phyloP scores from a whole-genome alignment of 2,329 filamentous ascomycete species.

The Gaeumannomyces sp. region DNA sequence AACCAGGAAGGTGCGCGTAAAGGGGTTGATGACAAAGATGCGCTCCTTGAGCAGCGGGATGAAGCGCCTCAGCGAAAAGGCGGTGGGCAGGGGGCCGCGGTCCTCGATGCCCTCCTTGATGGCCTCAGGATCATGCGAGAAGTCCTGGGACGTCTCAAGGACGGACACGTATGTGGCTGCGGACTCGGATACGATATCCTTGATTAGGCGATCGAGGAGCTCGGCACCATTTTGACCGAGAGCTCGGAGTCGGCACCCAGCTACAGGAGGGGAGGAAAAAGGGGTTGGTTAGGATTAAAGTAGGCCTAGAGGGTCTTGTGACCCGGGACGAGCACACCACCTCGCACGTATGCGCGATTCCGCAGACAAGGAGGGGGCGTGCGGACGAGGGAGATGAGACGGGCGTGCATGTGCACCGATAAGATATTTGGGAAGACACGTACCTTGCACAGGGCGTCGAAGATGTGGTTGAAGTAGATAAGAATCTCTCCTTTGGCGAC shows the following conservation, averaged over 20 bases:
- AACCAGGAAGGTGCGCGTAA: slow-evolving; percentile 89
- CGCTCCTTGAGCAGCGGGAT: slow-evolving; percentile 91
- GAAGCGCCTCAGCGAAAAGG: slow-evolving; percentile 86
- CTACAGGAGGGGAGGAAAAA: slow-evolving; percentile 35
- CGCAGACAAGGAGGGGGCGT: not conserved
- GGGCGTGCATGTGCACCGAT: not conserved
- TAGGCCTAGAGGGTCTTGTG: not conserved
- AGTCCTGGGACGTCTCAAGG: slow-evolving; percentile 48
- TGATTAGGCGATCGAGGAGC: slow-evolving; percentile 86
- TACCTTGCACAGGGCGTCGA: slow-evolving; percentile 95
- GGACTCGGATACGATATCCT: slow-evolving; percentile 93
- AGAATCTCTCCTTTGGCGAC: slow-evolving; percentile 97
- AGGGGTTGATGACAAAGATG: slow-evolving; percentile 90
- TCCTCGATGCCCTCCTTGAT: slow-evolving; percentile 36
- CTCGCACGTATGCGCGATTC: not conserved
- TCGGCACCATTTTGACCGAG: slow-evolving; percentile 98
- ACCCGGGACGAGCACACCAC: not conserved
- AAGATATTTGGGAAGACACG: slow-evolving; percentile 15
- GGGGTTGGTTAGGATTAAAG: slow-evolving; percentile 11
- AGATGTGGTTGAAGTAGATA: slow-evolving; percentile 97
- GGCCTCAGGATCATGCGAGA: slow-evolving; percentile 38
- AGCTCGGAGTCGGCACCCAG: slow-evolving; percentile 92
- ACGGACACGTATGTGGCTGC: slow-evolving; percentile 92
- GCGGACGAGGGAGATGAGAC: not conserved
- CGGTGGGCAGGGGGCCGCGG: slow-evolving; percentile 59